Conservation (phyloP, 306 rosid species). For the Quercus gilva region DNA sequence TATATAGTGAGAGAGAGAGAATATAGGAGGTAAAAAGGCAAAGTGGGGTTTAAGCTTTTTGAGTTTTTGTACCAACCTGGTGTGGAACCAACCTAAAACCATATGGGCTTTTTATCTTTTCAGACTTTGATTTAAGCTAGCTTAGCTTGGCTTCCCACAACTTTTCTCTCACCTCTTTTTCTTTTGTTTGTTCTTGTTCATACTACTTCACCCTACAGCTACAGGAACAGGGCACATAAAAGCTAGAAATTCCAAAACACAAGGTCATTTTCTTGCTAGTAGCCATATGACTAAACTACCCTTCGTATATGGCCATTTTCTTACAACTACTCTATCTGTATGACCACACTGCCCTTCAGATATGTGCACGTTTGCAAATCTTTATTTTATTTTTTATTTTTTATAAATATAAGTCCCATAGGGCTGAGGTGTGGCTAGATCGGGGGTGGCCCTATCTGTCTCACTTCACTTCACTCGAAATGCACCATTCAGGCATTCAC, state of each 20-base stretch:
- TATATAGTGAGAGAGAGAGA: slow-evolving; percentile 4
- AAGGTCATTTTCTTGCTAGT: background rate
- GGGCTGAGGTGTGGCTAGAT: no score
- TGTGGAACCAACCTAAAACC: slow-evolving; percentile 59
- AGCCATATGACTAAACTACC: background rate
- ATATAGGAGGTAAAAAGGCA: slow-evolving; percentile 29
- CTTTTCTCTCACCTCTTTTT: slow-evolving; percentile 39
- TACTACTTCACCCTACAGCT: background rate
- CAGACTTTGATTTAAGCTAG: slow-evolving; percentile 35
- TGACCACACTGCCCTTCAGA: no score
- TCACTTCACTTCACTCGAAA: no score
- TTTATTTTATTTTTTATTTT: no score
- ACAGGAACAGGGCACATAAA: background rate
- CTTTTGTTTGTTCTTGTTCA: slow-evolving; percentile 25
- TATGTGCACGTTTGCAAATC: no score
- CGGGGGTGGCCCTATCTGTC: no score
- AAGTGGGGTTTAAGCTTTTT: slow-evolving; percentile 41
- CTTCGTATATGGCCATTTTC: background rate
- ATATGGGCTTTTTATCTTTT: slow-evolving; percentile 47
- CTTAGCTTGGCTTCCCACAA: slow-evolving; percentile 44
- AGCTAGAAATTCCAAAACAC: slow-evolving; percentile 3
- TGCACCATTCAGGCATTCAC: no score
- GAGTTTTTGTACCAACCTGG: slow-evolving; percentile 42
- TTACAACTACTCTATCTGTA: no score
- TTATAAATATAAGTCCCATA: no score